Base-by-base conservation (phyloP, 306 rosid species). In the Rosa multiflora region DNA sequence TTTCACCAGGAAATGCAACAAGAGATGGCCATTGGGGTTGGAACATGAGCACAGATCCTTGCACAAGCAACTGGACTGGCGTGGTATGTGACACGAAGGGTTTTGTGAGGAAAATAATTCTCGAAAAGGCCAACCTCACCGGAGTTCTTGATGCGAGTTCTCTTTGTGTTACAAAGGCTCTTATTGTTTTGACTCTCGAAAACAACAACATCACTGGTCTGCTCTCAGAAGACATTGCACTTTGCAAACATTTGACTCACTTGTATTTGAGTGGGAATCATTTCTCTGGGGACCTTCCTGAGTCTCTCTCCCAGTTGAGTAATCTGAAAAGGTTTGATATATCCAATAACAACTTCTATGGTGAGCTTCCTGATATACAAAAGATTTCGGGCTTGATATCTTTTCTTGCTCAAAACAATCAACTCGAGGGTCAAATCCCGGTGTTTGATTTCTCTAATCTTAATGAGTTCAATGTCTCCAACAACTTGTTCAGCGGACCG, bases 41-140 rank as follows among this genome's bases (percentile, higher is more conserved):
- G 93, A 89, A 83, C 80, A 80, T 83, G 66, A 53, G 77, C 46
- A 83, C 93, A 48, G 90, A 91, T 67, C 91, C 93, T 1, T 91
- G 96, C 87, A 78, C 12, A 75, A 82, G 74, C 77, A 74, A 71
- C 26, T 91, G 96, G 96, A 42, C 40, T 6, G 97, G 92, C 51
- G 87, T 88, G 48, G n/a, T 0, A 0, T 91, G 90, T 68, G 17
- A 80, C 21, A 29, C 43, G 8, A n/a, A 73, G 42, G 80, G 74
- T 8, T 39, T 10, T 5, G 88, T 91, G 49, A 82, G 23, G 83
- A 79, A 42, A 56, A 79, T 91, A 68, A n/a, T 29, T 49, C 88
- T 89, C n/a, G 87, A 87, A 20, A 58, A 59, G 0, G 77, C 42
- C 11, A 79, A 61, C 46, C 75, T 88, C 5, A 78, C 47, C 0